Base-by-base conservation (phyloP, 192 early-diverging fungal genomes). In the Linnemannia schmuckeri region DNA sequence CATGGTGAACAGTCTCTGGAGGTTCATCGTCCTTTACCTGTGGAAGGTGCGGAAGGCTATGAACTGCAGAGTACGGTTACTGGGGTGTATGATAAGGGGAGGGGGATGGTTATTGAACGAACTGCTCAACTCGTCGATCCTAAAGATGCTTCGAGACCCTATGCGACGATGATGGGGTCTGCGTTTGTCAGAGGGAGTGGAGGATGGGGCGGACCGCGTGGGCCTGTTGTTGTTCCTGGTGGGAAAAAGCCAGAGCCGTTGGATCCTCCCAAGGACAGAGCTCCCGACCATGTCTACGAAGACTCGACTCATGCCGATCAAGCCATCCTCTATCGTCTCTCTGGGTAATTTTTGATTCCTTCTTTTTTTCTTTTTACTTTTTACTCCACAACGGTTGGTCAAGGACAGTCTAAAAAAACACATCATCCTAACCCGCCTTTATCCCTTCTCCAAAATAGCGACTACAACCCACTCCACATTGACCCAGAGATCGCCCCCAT, bases 1-100 rank as follows among this genome's bases (percentile, higher is more conserved):
- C 95, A 96, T 75, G 95, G 95, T 54, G 95, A 95, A 76, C 94
- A 95, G 73, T 85, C 79, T 54, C 84, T 93, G 46, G 94, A 96
- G 75, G 71, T 94, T 3, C 63, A 94, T 70, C 85, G 82, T 15
- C 90, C 90, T 24, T 77, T 95, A 15, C 95, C 95, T 18, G 41
- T 57, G 5, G 87, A 89, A 12, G 95, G 94, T 7, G 38, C 44
- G 24, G 37, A 57, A 37, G 78, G 79, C 6, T 94, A 94, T 76
- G 87, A 88, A 20, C 54, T 93, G 2, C 75, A 89, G 17, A 88
- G 82, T 27, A 93, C 75, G 5, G 70, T 93, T 10, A 76, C 80
- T 9, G 95, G 95, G 24, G 92, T 96, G 4, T 96, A 93, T 77
- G 95, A 96, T 84, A 93, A 94, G 55, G 94, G 94, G 6, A 89